Base-by-base conservation (phyloP, 257 asterid species). In the Leonotis leonurus region DNA sequence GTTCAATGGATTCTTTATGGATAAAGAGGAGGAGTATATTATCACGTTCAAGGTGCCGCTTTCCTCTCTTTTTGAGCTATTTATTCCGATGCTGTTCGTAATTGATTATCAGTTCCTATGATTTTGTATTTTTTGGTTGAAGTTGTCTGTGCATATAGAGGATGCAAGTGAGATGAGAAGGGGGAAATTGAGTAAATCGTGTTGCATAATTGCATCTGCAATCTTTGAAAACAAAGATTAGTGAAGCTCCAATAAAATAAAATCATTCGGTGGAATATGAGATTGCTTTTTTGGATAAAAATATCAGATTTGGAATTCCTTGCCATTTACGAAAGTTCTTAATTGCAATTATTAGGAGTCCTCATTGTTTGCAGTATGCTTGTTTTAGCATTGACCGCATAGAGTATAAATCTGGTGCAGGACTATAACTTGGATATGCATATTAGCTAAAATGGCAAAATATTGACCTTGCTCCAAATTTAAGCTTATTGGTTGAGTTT, bases 11-110 rank as follows among this genome's bases (percentile, higher is more conserved):
- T 82, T 82, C 51, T 80, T 82, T 69, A 57, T 80, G 76, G 84
- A 83, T 54, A 73, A 80, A 71, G 86, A 83, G 77, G 84, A 83
- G 60, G 71, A 70, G 58, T 75, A 71, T 71, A 67, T 83, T 18
- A 83, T 83, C 57, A 69, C 56, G 59, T 65, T 69, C 3, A 71
- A 71, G 86, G 89, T 83, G 46, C 18, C 2, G 2, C 11, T 41
- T 57, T 24, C 58, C 41, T 5, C 8, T 3, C 2, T 22, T 14
- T 27, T 33, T 55, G 1, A 36, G 51, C 3, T 54, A 10, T 41
- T 53, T 12, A 22, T 64, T 17, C 29, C 55, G 48, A 36, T 24
- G 32, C n/a, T n/a, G n/a, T n/a, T n/a, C n/a, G 20, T n/a, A 39
- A 21, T 43, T 17, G 21, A 16, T 53, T 56, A 8, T 29, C 60